A percentile compares a stretch with the other conserved stretches of the same genome.
These are phyloP conservation scores for Clonostachys rhizophaga DNA, from an alignment of 2,329 filamentous ascomycete species.

Conservation along the genomic window DNA sequence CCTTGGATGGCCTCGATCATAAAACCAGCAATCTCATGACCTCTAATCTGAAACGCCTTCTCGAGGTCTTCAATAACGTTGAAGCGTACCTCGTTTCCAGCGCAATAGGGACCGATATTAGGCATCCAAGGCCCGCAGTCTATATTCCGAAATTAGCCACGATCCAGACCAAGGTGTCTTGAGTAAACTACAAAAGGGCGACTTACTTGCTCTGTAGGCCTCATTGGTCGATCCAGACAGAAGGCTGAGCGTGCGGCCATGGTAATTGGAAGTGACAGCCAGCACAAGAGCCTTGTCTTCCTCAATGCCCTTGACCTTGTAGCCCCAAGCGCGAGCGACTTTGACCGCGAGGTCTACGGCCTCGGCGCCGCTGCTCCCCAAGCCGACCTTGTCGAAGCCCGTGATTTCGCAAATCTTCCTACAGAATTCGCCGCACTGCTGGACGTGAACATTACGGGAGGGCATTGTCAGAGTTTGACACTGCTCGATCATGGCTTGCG, in stretches of 20 bases:
- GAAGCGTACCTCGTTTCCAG: conserved; percentile 42
- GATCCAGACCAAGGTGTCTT: conserved; percentile 32
- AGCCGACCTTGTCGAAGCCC: neutral
- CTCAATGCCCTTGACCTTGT: conserved; percentile 85
- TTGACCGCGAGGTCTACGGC: no score
- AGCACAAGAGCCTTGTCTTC: conserved; percentile 77
- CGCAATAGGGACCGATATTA: no score
- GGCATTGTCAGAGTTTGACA: neutral
- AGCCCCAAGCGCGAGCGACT: conserved; percentile 23
- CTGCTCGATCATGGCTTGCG: no score
- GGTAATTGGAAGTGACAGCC: conserved; percentile 82
- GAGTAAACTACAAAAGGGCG: conserved; percentile 56
- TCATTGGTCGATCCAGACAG: neutral
- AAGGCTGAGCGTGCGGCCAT: conserved; percentile 73
- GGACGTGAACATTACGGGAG: neutral
- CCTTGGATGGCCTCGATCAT: conserved; percentile 94
- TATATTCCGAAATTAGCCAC: conserved; percentile 33
- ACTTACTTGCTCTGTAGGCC: neutral
- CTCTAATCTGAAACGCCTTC: conserved; percentile 68
- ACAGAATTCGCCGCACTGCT: neutral
- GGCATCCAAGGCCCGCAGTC: no score
- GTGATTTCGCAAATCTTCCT: neutral
- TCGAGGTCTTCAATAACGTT: conserved; percentile 75
- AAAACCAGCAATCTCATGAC: conserved; percentile 79
- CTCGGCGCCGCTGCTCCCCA: no score